Evolutionary conservation across 2,329 filamentous ascomycete genomes (phyloP).

Genomic region (Davidsoniella eucalypti): DNA sequence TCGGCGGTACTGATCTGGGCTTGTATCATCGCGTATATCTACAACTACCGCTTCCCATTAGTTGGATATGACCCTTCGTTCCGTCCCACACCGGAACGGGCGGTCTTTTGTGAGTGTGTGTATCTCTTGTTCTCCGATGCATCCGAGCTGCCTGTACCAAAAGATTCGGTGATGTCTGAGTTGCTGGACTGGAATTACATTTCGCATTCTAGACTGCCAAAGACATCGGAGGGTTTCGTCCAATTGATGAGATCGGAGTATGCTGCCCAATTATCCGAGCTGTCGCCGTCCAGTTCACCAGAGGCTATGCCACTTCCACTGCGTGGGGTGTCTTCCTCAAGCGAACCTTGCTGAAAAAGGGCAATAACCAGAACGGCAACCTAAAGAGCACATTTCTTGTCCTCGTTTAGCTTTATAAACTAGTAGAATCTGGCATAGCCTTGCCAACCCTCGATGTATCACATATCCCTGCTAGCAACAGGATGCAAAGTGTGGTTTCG

Average conservation of each 20-base stretch:
- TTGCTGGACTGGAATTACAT: conserved; percentile 10
- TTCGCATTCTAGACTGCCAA: conserved; percentile 9
- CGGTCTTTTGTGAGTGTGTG: conserved; percentile 11
- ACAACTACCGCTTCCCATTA: conserved; percentile 7
- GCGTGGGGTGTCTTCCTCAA: too few species aligned
- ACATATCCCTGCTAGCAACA: too few species aligned
- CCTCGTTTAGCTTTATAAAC: too few species aligned
- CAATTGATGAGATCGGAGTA: conserved; percentile 10
- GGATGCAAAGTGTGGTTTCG: too few species aligned
- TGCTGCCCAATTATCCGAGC: conserved; percentile 3
- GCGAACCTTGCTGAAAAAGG: too few species aligned
- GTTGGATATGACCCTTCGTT: conserved; percentile 5
- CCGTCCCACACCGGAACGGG: conserved; percentile 7
- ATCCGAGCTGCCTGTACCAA: not conserved
- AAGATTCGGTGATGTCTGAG: conserved; percentile 8
- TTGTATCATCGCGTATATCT: conserved; percentile 13
- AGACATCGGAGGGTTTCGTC: conserved; percentile 4
- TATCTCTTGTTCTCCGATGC: conserved; percentile 7
- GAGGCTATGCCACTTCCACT: not conserved
- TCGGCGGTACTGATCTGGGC: conserved; percentile 11
- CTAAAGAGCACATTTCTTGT: too few species aligned
- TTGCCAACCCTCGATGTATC: too few species aligned
- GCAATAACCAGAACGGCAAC: too few species aligned
- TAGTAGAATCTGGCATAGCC: too few species aligned
- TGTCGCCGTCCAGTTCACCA: not conserved